Evolutionary conservation across 2,329 filamentous ascomycete species (phyloP), one percentile per base, ranked within the genome.

Genomic region (Colletotrichum sp.): DNA sequence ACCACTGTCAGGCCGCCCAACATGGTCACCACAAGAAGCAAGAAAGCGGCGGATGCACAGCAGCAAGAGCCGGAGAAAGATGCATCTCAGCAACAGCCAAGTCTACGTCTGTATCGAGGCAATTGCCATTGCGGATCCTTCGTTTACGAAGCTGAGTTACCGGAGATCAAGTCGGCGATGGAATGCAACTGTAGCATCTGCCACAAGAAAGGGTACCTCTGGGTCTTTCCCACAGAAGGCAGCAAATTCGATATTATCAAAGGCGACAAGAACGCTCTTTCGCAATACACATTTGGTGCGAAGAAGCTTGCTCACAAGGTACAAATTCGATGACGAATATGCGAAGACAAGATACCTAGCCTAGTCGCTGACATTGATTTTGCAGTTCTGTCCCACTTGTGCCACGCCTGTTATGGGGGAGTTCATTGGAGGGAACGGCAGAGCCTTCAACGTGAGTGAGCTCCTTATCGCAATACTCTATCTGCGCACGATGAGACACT

Each of bases 131-230:
- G 90, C 81, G 87, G 85, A 6, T 84, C 86, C 39, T 90, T 89
- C 77, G 84, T 90, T 76, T 92, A 88, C 81, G 88, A 89, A 80
- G 80, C 86, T 63, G 81, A 84, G 7, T 60, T 92, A 16, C 90
- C 92, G 24, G 90, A 93, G 80, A 87, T 94, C 76, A 91, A 90
- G 57, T 82, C 87, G 5, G 88, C 87, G 8, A 81, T 83, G 5
- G 87, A 90, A 80, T 94, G 93, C 84, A 92, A 93, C 82, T 95
- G 94, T 84, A 94, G 92, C 84, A 91, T 93, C 77, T 93, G 93
- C 81, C 80, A 79, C 79, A 89, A 86, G 79, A 89, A 89, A 80
- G 87, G 83, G 24, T 87, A 87, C 63, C 80, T 88, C 44, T 88
- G 82, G 80, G 62, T 84, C 26, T 81, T 85, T 49, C 80, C 83